A percentile compares a stretch with the other conserved stretches of the same genome.
Evolutionary conservation across 2,329 filamentous ascomycete genomes (phyloP).

Genomic region (Camillea tinctor): DNA sequence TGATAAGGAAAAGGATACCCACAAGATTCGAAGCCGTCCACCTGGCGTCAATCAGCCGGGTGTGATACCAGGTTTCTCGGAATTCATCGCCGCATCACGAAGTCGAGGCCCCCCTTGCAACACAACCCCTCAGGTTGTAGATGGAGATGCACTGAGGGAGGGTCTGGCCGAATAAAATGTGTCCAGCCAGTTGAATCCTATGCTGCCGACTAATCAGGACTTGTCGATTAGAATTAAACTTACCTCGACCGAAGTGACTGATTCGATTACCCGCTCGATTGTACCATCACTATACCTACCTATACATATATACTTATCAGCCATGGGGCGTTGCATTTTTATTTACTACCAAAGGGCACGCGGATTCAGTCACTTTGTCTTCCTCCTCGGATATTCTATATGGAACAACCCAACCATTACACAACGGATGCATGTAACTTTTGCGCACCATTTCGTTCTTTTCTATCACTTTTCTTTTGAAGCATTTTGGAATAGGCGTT

Average conservation of each 20-base stretch:
- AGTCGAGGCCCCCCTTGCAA: conserved; percentile 53
- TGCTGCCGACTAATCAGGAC: neutral
- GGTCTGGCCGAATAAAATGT: conserved; percentile 46
- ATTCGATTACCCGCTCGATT: neutral
- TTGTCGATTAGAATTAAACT: neutral
- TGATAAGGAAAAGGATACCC: conserved; percentile 34
- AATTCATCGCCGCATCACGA: conserved; percentile 51
- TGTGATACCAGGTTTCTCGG: conserved; percentile 68
- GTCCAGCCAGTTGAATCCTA: neutral
- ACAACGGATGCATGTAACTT: neutral
- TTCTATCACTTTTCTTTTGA: neutral
- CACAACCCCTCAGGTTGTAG: conserved; percentile 57
- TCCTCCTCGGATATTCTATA: neutral
- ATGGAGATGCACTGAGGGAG: conserved; percentile 60
- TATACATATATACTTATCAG: neutral
- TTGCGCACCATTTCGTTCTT: neutral
- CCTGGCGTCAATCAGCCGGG: conserved; percentile 80
- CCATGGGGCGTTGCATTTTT: neutral
- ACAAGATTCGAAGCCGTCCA: conserved; percentile 43
- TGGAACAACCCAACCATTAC: neutral
- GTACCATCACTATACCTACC: neutral
- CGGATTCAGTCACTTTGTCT: neutral
- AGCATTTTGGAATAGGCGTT: neutral
- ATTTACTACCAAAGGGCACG: neutral
- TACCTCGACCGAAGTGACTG: neutral